Base-by-base conservation (phyloP, 495 filamentous ascomycete species). In the Letharia columbiana region DNA sequence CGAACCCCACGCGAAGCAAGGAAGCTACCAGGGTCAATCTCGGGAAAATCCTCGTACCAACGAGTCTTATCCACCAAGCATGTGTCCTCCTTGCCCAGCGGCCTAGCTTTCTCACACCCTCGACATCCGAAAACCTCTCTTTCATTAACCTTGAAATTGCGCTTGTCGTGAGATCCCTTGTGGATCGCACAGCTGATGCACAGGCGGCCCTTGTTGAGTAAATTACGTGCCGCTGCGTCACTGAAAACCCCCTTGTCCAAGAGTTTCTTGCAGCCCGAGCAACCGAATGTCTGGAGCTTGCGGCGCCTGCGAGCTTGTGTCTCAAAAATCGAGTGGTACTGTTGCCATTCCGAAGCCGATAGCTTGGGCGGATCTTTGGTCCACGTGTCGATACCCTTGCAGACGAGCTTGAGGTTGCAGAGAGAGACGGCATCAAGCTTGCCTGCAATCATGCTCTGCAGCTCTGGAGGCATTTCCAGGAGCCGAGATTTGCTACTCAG, bases 141-240 rank as follows among this genome's bases (percentile, higher is more conserved):
- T 15, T 54, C 40, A 4, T 49, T 18, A 41, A 59, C 31, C 41
- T 11, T 39, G 35, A 67, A 64, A 17, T 20, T 33, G 35, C 17
- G 23, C 39, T 31, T 54, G 13, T 62, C 28, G 10, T 67, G 20
- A 23, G 13, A 6, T 33, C 65, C 60, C 28, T 58, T 60, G 10
- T 47, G 33, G 10, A 62, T 67, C 33, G 39, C 41, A 13, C 65
- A 63, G 17, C 59, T 37, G 33, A 44, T 50, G 39, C 65, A 67
- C 6, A 40, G 28, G 12, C 60, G 60, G 41, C 60, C 40, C 3
- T 31, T 20, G 40, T 33, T 33, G 31, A 61, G 15, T 15, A 12
- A 1, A 4, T 33, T 45, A 6, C 33, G 41, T 28, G 7, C 41
- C 2, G 41, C 23, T 3, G 4, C 6, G 8, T 31, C 40, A 11